These are phyloP conservation scores for Cercophora sp. DNA, from an alignment of 495 filamentous ascomycete species.

Conservation along the genomic window DNA sequence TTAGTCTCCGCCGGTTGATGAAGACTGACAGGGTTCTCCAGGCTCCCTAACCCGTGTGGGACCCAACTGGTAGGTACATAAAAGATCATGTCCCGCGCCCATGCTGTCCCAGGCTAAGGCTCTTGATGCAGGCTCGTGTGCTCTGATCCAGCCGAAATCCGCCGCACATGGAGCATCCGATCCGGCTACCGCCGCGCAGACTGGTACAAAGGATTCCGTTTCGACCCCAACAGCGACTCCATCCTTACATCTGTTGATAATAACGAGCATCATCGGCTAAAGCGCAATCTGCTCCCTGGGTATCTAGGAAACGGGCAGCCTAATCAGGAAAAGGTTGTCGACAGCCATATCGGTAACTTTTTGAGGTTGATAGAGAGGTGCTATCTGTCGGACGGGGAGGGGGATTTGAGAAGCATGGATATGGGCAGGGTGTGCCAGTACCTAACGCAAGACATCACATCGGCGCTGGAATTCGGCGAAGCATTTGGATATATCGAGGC, in stretches of 20 bases:
- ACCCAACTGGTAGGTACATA: constrained; percentile 19
- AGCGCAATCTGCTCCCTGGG: constrained; percentile 15
- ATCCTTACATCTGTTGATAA: constrained; percentile 20
- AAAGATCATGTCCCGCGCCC: not conserved
- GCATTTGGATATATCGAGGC: constrained; percentile 41
- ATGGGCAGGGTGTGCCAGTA: constrained; percentile 39
- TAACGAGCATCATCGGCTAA: constrained; percentile 13
- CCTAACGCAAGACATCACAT: constrained; percentile 50
- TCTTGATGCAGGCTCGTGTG: constrained; percentile 26
- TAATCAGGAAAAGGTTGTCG: constrained; percentile 16
- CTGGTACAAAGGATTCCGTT: constrained; percentile 39
- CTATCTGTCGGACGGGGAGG: constrained; percentile 32
- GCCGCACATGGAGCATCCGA: constrained; percentile 35
- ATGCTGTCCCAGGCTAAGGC: not conserved
- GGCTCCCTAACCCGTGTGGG: constrained; percentile 20
- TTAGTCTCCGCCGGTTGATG: not conserved
- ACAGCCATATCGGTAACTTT: constrained; percentile 41
- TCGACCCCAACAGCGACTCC: constrained; percentile 14
- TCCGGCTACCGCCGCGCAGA: constrained; percentile 25
- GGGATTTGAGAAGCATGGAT: constrained; percentile 32
- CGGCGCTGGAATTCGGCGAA: constrained; percentile 48
- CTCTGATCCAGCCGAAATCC: constrained; percentile 36
- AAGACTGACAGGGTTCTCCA: not conserved
- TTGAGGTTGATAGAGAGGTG: constrained; percentile 36
- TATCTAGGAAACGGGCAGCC: constrained; percentile 17